A percentile compares a stretch with the other conserved stretches of the same genome.
phyloP scores from a whole-genome alignment of 441 rosid species.

The Populus hybrid region DNA sequence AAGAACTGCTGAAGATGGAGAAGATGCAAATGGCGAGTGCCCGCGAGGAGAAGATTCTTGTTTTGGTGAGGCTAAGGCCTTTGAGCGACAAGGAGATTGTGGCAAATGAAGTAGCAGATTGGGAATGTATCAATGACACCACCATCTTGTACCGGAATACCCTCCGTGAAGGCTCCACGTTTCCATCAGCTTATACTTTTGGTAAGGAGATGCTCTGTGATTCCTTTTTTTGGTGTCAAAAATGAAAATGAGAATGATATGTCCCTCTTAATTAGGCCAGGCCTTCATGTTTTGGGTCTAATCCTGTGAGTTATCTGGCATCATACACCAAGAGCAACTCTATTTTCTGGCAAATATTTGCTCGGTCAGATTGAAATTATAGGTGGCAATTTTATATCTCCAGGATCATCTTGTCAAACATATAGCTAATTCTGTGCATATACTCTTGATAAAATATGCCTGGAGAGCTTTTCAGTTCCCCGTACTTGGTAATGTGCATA shows the following conservation, averaged over 20 bases:
- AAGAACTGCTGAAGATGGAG: conserved; percentile 64
- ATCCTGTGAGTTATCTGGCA: neutral
- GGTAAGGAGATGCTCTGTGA: conserved; percentile 49
- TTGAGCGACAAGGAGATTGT: conserved; percentile 81
- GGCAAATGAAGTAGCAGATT: conserved; percentile 71
- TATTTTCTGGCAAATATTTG: conserved; percentile 13
- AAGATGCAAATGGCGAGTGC: conserved; percentile 49
- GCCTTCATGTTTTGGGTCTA: neutral
- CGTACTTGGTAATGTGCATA: neutral
- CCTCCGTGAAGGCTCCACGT: conserved; percentile 88
- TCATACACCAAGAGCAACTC: neutral
- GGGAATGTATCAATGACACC: conserved; percentile 92
- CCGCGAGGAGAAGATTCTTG: conserved; percentile 79
- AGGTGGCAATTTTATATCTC: neutral
- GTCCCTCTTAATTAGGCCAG: neutral
- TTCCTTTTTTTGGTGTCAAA: neutral
- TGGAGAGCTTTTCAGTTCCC: neutral
- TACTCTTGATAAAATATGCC: neutral
- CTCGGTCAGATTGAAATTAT: conserved; percentile 1
- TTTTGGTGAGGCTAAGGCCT: conserved; percentile 91
- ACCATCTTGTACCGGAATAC: conserved; percentile 83
- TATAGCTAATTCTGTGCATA: neutral
- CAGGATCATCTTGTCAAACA: neutral
- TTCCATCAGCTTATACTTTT: conserved; percentile 84
- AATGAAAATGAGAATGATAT: conserved; percentile 4